These are phyloP conservation scores for Globisporangium alternatum DNA, from an alignment of 352 stramenopile species.

Conservation along the genomic window DNA sequence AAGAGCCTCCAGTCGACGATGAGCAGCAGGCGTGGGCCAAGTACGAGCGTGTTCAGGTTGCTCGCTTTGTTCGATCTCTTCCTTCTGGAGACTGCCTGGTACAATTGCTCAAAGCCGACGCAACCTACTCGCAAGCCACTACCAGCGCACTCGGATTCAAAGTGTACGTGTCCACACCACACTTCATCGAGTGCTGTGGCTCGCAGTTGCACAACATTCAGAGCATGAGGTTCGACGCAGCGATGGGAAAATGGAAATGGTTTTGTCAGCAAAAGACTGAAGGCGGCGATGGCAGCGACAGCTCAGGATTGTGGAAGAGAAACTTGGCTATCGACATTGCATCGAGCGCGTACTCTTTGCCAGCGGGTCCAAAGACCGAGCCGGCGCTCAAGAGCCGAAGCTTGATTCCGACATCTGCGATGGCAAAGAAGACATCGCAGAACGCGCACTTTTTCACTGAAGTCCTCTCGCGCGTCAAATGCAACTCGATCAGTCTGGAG, in stretches of 20 bases:
- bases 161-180: constrained; percentile 31
- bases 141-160: constrained; percentile 12
- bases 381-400: constrained; percentile 7
- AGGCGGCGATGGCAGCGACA: not conserved
- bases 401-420: not conserved
- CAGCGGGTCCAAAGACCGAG: constrained; percentile 9
- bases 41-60: constrained; percentile 34
- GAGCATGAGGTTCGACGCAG: constrained; percentile 26
- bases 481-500: constrained; percentile 20
- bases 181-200: constrained; percentile 41
- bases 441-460: constrained; percentile 33
- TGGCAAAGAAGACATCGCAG: not conserved
- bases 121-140: constrained; percentile 9
- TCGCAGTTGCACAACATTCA: constrained; percentile 35
- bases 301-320: not conserved
- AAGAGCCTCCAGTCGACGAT: constrained; percentile 15
- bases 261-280: not conserved
- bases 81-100: constrained; percentile 33
- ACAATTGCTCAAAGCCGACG: constrained; percentile 32
- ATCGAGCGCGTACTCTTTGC: not conserved
- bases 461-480: constrained; percentile 27
- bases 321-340: constrained; percentile 8
- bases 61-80: constrained; percentile 27
- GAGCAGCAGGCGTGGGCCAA: constrained; percentile 13
- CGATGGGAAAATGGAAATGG: constrained; percentile 30